Conservation (phyloP, 1,284 basidiomycete genomes). For the Cutaneotrichosporon spelunceum region DNA sequence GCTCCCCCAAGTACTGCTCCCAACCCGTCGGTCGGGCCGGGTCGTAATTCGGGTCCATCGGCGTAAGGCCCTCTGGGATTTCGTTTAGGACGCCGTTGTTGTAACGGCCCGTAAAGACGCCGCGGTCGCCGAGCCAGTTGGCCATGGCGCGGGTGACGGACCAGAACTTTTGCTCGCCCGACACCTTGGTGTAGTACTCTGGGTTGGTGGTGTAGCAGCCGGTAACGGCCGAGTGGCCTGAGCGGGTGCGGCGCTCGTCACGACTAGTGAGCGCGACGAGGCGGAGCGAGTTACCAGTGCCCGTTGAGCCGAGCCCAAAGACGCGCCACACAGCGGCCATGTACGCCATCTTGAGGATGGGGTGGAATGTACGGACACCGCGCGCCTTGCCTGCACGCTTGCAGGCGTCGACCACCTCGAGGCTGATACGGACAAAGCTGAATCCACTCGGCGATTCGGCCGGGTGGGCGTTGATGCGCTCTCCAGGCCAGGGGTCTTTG, state of each 20-base stretch:
- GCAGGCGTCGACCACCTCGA: constrained; percentile 18
- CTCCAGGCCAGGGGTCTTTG: constrained; percentile 31
- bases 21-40: constrained; percentile 35
- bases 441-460: constrained; percentile 12
- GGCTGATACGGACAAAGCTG: constrained; percentile 20
- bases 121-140: neutral
- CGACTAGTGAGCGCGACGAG: constrained; percentile 17
- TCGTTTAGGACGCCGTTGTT: constrained; percentile 35
- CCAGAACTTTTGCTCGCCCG: constrained; percentile 32
- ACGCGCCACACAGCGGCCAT: constrained; percentile 33
- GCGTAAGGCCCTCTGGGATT: constrained; percentile 30
- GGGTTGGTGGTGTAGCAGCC: constrained; percentile 36
- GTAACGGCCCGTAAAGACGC: constrained; percentile 24
- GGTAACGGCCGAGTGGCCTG: constrained; percentile 32
- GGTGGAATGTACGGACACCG: constrained; percentile 37
- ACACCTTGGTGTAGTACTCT: constrained; percentile 15
- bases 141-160: neutral
- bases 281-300: constrained; percentile 4
- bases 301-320: neutral
- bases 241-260: constrained; percentile 26
- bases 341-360: constrained; percentile 33
- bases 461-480: neutral
- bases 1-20: constrained; percentile 35
- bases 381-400: constrained; percentile 25
- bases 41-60: constrained; percentile 13